These are phyloP conservation scores for Clitoria ternatea DNA, from an alignment of 306 rosid species.

Conservation along the genomic window DNA sequence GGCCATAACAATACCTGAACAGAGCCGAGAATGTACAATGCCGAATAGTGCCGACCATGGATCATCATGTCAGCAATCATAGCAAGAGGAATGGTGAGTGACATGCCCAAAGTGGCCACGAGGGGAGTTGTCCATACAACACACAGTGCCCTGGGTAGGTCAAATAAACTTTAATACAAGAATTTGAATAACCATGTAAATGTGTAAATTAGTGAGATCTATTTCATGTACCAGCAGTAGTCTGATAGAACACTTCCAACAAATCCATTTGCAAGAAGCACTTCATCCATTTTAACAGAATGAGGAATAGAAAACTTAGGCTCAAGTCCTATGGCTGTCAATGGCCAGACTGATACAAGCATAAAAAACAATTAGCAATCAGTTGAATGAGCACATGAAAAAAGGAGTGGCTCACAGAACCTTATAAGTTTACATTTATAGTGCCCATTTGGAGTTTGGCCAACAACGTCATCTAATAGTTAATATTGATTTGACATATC, in stretches of 20 bases:
- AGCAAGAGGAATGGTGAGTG: conserved; percentile 98
- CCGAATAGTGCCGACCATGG: conserved; percentile 95
- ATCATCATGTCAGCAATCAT: conserved; percentile 97
- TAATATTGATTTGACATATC: no score
- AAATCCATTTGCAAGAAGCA: conserved; percentile 89
- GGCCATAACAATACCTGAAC: conserved; percentile 54
- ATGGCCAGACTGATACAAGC: conserved; percentile 73
- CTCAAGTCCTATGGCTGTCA: conserved; percentile 90
- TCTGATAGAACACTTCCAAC: conserved; percentile 95
- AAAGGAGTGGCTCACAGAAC: background rate
- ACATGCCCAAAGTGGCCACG: conserved; percentile 98
- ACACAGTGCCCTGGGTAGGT: conserved; percentile 71
- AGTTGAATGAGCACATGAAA: conserved; percentile 9
- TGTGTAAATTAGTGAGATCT: conserved; percentile 4
- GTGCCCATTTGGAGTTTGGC: no score
- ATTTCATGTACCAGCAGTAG: conserved; percentile 71
- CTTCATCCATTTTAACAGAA: conserved; percentile 73
- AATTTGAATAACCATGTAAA: background rate
- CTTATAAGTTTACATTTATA: background rate
- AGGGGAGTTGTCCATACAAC: conserved; percentile 99
- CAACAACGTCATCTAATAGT: no score
- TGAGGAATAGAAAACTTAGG: conserved; percentile 88
- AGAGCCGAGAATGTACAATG: conserved; percentile 87
- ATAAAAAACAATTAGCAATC: conserved; percentile 5
- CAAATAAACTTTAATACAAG: conserved; percentile 23